phyloP scores from a whole-genome alignment of 345 rosid species.

The Citrus inodora region DNA sequence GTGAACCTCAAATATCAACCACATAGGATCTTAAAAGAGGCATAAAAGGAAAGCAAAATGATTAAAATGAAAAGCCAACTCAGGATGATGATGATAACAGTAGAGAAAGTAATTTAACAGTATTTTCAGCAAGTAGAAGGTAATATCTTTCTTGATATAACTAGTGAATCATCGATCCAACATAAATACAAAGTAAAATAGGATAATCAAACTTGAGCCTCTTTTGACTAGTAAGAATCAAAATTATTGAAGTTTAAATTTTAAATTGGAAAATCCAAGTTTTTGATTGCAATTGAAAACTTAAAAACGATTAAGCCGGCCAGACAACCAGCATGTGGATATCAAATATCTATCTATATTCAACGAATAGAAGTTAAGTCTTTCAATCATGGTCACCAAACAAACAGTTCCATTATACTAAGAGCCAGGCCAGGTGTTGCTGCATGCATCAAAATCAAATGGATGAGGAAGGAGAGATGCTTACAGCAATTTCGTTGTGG shows the following conservation, averaged over 20 bases:
- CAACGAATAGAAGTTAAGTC: not conserved
- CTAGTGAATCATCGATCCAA: not conserved
- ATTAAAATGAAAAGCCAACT: not conserved
- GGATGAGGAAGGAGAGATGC: constrained; percentile 1
- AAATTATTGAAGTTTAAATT: not conserved
- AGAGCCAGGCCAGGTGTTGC: too few relatives aligned
- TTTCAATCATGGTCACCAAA: not conserved
- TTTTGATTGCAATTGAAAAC: not conserved
- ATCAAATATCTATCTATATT: not conserved
- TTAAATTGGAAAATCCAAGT: not conserved
- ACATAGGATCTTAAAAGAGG: not conserved
- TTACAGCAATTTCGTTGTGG: constrained; percentile 29
- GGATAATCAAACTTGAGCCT: not conserved
- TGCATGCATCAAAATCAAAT: too few relatives aligned
- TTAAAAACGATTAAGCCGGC: not conserved
- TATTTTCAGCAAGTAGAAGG: not conserved
- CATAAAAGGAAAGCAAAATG: not conserved
- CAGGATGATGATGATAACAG: not conserved
- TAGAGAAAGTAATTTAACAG: not conserved
- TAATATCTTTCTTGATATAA: not conserved
- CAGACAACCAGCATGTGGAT: not conserved
- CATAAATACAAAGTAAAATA: too few relatives aligned
- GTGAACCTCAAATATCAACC: constrained; percentile 22
- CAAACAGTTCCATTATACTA: not conserved
- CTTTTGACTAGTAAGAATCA: not conserved